Evolutionary conservation across 2,329 filamentous ascomycete species (phyloP).

Genomic region (Calycina herbarum): DNA sequence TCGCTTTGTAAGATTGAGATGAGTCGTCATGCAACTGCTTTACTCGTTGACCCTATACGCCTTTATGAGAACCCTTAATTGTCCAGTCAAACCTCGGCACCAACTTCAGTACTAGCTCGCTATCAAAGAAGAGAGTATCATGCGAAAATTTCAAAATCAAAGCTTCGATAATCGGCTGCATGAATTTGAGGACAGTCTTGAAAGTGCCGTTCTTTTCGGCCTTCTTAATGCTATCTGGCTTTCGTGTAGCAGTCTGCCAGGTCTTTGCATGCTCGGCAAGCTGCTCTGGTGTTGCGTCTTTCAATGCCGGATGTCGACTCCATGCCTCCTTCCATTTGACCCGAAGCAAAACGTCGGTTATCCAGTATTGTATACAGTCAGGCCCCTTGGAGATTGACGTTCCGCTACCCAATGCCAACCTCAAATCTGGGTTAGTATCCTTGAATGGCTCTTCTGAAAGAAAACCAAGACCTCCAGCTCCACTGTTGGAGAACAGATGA

Average conservation of each 20-base stretch:
- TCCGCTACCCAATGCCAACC: background rate
- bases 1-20: background rate
- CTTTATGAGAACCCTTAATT: background rate
- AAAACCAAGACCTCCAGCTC: background rate
- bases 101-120: background rate
- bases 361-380: background rate
- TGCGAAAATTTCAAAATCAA: background rate
- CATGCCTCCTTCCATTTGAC: background rate
- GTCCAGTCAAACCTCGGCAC: background rate
- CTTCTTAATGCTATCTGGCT: background rate
- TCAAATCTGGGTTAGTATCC: background rate
- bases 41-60: background rate
- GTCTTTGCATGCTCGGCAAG: background rate
- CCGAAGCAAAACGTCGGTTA: background rate
- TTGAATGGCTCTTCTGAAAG: background rate
- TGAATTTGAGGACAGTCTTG: background rate
- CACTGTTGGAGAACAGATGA: background rate
- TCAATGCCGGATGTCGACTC: background rate
- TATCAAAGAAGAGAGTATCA: background rate
- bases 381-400: background rate
- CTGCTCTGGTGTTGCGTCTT: background rate
- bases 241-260: background rate
- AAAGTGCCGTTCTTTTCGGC: background rate
- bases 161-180: background rate
- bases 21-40: background rate